Conservation (phyloP, 345 rosid species). For the Rhizophora mangle region DNA sequence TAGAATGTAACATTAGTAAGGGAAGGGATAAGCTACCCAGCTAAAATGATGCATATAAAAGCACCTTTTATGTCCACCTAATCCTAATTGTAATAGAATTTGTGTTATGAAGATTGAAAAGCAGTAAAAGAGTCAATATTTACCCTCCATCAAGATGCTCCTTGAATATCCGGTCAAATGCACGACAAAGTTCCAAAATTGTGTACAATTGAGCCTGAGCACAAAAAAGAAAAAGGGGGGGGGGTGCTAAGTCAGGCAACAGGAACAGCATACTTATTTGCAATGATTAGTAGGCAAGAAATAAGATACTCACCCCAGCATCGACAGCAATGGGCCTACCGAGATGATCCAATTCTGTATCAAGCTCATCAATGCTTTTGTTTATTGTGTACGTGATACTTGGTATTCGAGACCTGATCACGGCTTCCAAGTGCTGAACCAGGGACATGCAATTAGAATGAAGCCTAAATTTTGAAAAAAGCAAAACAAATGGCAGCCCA, state of each 20-base stretch:
- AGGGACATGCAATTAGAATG: constrained; percentile 20
- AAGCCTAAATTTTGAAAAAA: background rate
- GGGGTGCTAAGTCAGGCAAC: background rate
- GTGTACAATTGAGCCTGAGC: constrained; percentile 37
- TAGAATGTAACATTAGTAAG: background rate
- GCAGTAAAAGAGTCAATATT: background rate
- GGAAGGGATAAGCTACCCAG: background rate
- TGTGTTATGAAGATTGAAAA: background rate
- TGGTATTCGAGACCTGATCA: constrained; percentile 81
- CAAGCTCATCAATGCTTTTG: constrained; percentile 86
- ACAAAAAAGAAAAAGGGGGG: background rate
- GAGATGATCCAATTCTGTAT: constrained; percentile 78
- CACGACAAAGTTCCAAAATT: constrained; percentile 42
- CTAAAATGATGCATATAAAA: background rate
- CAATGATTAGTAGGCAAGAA: background rate
- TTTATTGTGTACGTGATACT: constrained; percentile 79
- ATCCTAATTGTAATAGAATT: background rate
- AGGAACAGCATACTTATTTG: background rate
- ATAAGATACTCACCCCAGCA: constrained; percentile 70
- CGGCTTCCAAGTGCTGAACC: constrained; percentile 84
- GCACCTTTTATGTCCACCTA: no score
- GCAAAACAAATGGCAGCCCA: background rate
- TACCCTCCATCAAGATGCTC: constrained; percentile 48
- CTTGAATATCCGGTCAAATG: constrained; percentile 38
- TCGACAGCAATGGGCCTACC: constrained; percentile 88